These are phyloP conservation scores for Colletotrichum agaves DNA, from an alignment of 2,329 filamentous ascomycete species.

Conservation along the genomic window DNA sequence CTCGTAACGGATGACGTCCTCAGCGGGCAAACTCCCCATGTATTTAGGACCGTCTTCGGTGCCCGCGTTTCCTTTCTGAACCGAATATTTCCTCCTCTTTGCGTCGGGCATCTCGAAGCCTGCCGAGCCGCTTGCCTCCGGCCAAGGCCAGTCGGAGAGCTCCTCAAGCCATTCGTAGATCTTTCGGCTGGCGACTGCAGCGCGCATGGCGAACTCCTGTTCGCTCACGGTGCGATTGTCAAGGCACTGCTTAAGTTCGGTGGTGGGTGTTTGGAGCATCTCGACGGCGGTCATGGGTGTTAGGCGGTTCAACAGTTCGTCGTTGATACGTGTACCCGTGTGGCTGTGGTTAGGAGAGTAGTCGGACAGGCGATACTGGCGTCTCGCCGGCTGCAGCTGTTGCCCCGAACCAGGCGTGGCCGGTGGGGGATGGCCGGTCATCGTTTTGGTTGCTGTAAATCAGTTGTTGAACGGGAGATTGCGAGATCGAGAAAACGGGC, in stretches of 20 bases:
- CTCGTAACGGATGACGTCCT: conserved; percentile 76
- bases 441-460: conserved; percentile 39
- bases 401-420: conserved; percentile 48
- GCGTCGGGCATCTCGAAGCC: conserved; percentile 64
- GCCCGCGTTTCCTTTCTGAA: conserved; percentile 41
- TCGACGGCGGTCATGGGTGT: conserved; percentile 70
- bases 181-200: conserved; percentile 75
- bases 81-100: conserved; percentile 53
- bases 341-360: conserved; percentile 45
- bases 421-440: conserved; percentile 50
- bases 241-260: conserved; percentile 67
- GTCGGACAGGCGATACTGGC: conserved; percentile 52
- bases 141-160: conserved; percentile 70
- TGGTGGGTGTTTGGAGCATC: conserved; percentile 65
- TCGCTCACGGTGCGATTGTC: conserved; percentile 72
- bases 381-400: conserved; percentile 49
- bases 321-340: conserved; percentile 59
- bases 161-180: conserved; percentile 80
- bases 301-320: conserved; percentile 71
- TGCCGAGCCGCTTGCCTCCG: conserved; percentile 56
- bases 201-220: conserved; percentile 76
- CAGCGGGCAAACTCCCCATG: conserved; percentile 76
- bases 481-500: conserved; percentile 22
- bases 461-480: conserved; percentile 35
- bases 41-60: conserved; percentile 55